Conservation (phyloP, 768 basidiomycete species). For the Kondoa malvinella region DNA sequence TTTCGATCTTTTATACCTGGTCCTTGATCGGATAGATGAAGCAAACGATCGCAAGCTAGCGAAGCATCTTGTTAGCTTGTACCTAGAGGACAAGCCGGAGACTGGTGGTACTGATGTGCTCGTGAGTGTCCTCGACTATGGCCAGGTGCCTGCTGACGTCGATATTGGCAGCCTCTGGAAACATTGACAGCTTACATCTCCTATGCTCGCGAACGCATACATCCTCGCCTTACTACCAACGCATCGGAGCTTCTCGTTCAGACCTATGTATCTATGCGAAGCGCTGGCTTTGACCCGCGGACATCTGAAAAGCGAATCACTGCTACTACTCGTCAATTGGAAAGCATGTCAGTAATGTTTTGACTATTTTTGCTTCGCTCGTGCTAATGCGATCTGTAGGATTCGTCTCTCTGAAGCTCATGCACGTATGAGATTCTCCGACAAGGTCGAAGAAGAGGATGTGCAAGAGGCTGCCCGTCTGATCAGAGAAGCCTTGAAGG, state of each 20-base stretch:
- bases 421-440: constrained; percentile 82
- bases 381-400: constrained; percentile 63
- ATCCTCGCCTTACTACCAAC: constrained; percentile 69
- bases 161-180: constrained; percentile 51
- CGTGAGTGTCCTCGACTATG: constrained; percentile 38
- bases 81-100: constrained; percentile 73
- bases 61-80: constrained; percentile 78
- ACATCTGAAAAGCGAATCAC: constrained; percentile 85
- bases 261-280: constrained; percentile 85
- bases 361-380: background rate
- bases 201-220: constrained; percentile 68
- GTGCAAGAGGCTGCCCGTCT: constrained; percentile 82
- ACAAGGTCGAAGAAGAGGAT: constrained; percentile 68
- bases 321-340: constrained; percentile 90
- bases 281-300: constrained; percentile 72
- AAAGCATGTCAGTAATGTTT: constrained; percentile 51
- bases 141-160: background rate
- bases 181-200: constrained; percentile 88
- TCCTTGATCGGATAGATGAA: constrained; percentile 89
- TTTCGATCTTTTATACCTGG: constrained; percentile 89
- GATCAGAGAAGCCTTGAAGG: constrained; percentile 90
- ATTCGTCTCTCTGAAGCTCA: constrained; percentile 83
- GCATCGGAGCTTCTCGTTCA: constrained; percentile 69
- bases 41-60: constrained; percentile 66
- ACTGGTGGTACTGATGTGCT: constrained; percentile 53